phyloP scores from a whole-genome alignment of 2,329 filamentous ascomycete genomes.

The Phialophora chinensis region DNA sequence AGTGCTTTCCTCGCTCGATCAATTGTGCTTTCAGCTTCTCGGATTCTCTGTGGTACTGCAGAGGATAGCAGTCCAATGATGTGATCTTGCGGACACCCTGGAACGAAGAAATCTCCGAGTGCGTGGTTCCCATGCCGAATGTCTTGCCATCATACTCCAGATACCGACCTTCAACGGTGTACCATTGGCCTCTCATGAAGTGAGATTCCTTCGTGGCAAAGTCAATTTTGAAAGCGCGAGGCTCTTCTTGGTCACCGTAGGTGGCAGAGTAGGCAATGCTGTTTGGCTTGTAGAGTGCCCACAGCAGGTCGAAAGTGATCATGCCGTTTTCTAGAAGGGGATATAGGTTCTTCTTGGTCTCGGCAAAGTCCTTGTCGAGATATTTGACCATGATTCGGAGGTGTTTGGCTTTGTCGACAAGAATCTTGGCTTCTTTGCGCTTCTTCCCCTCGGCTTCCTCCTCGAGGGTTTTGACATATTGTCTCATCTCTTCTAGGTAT shows the following conservation, averaged over 20 bases:
- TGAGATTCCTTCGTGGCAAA: conserved; percentile 72
- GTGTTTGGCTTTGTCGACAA: conserved; percentile 50
- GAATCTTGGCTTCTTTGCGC: conserved; percentile 48
- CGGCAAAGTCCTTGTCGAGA: conserved; percentile 79
- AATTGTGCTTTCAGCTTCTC: conserved; percentile 68
- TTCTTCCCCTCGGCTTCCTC: conserved; percentile 60
- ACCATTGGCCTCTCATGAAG: conserved; percentile 75
- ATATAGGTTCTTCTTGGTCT: conserved; percentile 78
- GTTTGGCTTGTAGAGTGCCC: conserved; percentile 88
- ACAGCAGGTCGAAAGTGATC: conserved; percentile 79
- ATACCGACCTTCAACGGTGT: conserved; percentile 74
- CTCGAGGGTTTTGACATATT: conserved; percentile 68
- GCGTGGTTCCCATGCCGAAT: conserved; percentile 76
- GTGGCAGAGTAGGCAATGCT: conserved; percentile 78
- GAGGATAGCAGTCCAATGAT: conserved; percentile 75
- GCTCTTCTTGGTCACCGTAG: conserved; percentile 77
- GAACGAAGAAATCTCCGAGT: conserved; percentile 74
- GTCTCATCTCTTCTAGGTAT: conserved; percentile 78
- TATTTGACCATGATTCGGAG: conserved; percentile 76
- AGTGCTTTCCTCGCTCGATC: conserved; percentile 82
- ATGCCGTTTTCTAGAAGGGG: conserved; percentile 71
- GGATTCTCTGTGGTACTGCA: conserved; percentile 79
- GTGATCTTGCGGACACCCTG: conserved; percentile 83
- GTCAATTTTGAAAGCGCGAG: conserved; percentile 82
- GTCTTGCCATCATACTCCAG: conserved; percentile 88